A percentile compares a stretch with the other conserved stretches of the same genome.
phyloP scores from a whole-genome alignment of 2,329 filamentous ascomycete genomes.

The Sporothrix pseudoabietina region DNA sequence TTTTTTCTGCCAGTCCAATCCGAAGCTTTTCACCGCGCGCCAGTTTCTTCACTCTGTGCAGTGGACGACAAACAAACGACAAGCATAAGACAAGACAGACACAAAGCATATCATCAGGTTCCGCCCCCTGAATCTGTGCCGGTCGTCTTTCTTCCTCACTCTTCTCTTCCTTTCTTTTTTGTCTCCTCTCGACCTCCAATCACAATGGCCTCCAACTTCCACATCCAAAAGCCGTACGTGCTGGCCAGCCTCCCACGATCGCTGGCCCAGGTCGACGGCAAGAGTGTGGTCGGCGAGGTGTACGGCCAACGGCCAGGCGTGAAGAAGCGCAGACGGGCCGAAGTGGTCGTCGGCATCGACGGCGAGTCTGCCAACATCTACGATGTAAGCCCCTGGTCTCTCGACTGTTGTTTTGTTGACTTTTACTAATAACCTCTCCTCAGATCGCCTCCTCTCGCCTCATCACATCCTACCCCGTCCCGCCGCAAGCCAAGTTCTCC shows the following conservation, averaged over 20 bases:
- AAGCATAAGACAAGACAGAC: slow-evolving; percentile 11
- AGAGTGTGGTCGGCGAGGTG: slow-evolving; percentile 62
- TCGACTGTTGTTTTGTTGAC: slow-evolving; percentile 24
- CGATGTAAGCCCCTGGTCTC: slow-evolving; percentile 52
- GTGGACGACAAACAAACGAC: background rate
- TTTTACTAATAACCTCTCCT: background rate
- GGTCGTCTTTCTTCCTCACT: background rate
- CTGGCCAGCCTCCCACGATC: slow-evolving; percentile 62
- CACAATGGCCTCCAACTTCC: slow-evolving; percentile 60
- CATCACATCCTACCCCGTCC: slow-evolving; percentile 67
- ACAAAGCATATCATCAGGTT: background rate
- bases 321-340: slow-evolving; percentile 64
- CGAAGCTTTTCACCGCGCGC: slow-evolving; percentile 26
- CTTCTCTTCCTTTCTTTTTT: background rate
- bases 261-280: slow-evolving; percentile 54
- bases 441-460: slow-evolving; percentile 63
- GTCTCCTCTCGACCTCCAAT: background rate
- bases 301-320: slow-evolving; percentile 58
- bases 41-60: slow-evolving; percentile 22
- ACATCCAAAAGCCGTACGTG: slow-evolving; percentile 66
- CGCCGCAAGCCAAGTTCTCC: slow-evolving; percentile 65
- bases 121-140: background rate
- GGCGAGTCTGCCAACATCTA: slow-evolving; percentile 68
- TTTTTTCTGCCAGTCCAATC: slow-evolving; percentile 36
- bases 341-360: slow-evolving; percentile 64